Conservation (phyloP, 2,329 filamentous ascomycete species). For the Colletotrichum chlorophyti region DNA sequence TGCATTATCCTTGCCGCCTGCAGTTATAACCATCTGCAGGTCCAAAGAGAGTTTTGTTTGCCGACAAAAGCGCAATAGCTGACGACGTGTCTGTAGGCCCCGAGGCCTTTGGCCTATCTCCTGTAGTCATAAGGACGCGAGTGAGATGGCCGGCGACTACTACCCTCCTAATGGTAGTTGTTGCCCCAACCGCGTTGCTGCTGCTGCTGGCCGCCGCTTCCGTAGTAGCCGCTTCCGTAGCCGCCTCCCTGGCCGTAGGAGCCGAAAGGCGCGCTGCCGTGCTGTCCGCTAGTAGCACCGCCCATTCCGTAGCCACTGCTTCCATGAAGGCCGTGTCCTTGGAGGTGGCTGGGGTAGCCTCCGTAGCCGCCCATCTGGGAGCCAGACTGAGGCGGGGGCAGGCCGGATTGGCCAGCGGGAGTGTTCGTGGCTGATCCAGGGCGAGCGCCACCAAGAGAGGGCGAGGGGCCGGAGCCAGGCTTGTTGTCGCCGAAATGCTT, state of each 20-base stretch:
- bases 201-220: conserved; percentile 42
- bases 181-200: conserved; percentile 64
- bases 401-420: conserved; percentile 56
- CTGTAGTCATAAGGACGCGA: not conserved
- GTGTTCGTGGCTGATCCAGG: conserved; percentile 65
- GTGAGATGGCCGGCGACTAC: conserved; percentile 31
- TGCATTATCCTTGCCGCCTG: conserved; percentile 28
- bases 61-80: conserved; percentile 23
- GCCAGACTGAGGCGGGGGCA: conserved; percentile 61
- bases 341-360: conserved; percentile 62
- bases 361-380: conserved; percentile 64
- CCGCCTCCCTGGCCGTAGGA: conserved; percentile 55
- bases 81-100: conserved; percentile 10
- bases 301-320: conserved; percentile 63
- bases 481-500: conserved; percentile 67
- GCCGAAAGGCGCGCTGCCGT: conserved; percentile 59
- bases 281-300: conserved; percentile 57
- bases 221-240: conserved; percentile 57
- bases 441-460: conserved; percentile 61
- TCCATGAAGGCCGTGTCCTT: conserved; percentile 60
- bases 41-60: conserved; percentile 29
- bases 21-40: conserved; percentile 22
- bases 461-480: conserved; percentile 60
- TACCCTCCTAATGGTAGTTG: conserved; percentile 61
- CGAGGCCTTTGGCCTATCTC: not conserved